A percentile compares a stretch with the other conserved stretches of the same genome.
phyloP scores from a whole-genome alignment of 257 asterid species.

The Gentiana dahurica region DNA sequence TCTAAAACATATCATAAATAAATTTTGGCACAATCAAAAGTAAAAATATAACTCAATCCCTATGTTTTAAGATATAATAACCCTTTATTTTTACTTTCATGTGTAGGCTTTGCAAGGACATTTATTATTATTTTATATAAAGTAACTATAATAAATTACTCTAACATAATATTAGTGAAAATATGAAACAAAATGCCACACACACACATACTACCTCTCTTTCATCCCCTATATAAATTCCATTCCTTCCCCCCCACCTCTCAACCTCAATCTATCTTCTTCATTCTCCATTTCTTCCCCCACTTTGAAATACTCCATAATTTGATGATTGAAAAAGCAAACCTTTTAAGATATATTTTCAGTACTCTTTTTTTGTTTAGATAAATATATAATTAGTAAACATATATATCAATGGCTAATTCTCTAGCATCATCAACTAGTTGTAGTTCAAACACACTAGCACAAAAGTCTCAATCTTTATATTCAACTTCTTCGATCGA shows the following conservation, averaged over 20 bases:
- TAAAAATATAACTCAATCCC: too few species aligned
- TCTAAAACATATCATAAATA: too few species aligned
- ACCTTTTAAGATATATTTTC: neutral
- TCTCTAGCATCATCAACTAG: constrained; percentile 13
- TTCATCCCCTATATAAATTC: constrained; percentile 8
- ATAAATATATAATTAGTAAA: neutral
- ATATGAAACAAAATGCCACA: neutral
- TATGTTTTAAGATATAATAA: too few species aligned
- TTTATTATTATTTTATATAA: too few species aligned
- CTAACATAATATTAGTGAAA: neutral
- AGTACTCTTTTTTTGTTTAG: too few species aligned
- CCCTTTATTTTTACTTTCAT: too few species aligned
- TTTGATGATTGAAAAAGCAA: too few species aligned
- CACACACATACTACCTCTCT: neutral
- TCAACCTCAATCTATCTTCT: neutral
- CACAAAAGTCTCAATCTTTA: constrained; percentile 3
- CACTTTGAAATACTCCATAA: neutral
- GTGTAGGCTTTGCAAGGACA: too few species aligned
- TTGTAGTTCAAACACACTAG: constrained; percentile 4
- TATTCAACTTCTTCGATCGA: constrained; percentile 6
- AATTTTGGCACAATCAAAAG: too few species aligned
- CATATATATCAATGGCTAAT: constrained; percentile 6
- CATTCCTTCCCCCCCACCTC: constrained; percentile 5
- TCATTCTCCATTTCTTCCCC: neutral
- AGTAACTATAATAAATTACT: too few species aligned